Conservation (phyloP, 352 stramenopile genomes). For the Peronospora farinosa region DNA sequence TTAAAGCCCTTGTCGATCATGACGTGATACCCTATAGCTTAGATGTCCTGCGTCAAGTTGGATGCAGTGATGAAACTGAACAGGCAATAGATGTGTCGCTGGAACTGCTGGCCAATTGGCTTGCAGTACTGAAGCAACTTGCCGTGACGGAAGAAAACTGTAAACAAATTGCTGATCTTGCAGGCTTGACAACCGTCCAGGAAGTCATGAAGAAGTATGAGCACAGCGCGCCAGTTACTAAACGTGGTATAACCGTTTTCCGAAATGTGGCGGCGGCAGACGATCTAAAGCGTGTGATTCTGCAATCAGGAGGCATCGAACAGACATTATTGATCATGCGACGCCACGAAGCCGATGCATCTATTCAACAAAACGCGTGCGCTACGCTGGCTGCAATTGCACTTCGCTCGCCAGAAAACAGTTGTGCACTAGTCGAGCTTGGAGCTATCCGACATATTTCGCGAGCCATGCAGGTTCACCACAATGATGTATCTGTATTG, state of each 20-base stretch:
- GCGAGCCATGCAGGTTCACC: slow-evolving; percentile 49
- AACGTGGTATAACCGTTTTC: slow-evolving; percentile 62
- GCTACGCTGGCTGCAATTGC: slow-evolving; percentile 69
- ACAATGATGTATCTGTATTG: slow-evolving; percentile 38
- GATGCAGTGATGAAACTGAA: slow-evolving; percentile 1
- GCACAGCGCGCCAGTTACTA: slow-evolving; percentile 40
- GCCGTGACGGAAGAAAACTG: slow-evolving; percentile 74
- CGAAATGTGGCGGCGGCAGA: slow-evolving; percentile 69
- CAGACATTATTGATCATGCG: slow-evolving; percentile 57
- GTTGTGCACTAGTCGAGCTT: slow-evolving; percentile 42
- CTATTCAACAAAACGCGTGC: slow-evolving; percentile 63
- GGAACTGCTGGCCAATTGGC: slow-evolving; percentile 52
- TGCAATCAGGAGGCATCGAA: slow-evolving; percentile 46
- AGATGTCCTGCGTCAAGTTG: slow-evolving; percentile 26
- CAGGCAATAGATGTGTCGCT: slow-evolving; percentile 16
- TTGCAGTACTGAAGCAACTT: slow-evolving; percentile 70
- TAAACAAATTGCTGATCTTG: slow-evolving; percentile 55
- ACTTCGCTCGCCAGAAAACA: slow-evolving; percentile 62
- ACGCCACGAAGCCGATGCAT: slow-evolving; percentile 39
- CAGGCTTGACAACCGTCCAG: slow-evolving; percentile 50
- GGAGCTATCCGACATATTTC: slow-evolving; percentile 41
- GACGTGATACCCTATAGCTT: slow-evolving; percentile 50
- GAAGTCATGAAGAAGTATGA: slow-evolving; percentile 50
- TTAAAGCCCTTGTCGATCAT: slow-evolving; percentile 52
- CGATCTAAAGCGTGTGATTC: slow-evolving; percentile 57